Evolutionary conservation across 169 alveolate genomes (phyloP), one percentile per base, ranked within the genome.

Genomic region (Toxoplasma gondii): DNA sequence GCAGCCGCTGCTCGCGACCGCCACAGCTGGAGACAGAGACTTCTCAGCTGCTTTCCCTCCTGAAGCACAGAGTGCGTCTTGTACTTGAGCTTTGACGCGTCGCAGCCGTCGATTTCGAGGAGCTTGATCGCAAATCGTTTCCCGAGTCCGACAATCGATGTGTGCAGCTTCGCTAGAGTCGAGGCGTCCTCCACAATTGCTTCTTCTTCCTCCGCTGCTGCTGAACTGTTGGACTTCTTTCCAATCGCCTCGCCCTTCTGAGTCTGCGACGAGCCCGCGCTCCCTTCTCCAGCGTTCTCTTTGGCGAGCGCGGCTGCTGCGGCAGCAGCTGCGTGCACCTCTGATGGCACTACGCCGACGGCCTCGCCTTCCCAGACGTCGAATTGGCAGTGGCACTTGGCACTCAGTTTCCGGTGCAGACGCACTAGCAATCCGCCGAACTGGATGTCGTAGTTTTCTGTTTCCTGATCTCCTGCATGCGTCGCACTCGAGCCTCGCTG

Each of bases 41-140:
- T 93, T 58, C 93, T 58, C 41, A 96, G 95, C 93, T 95, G 97
- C 87, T 90, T 84, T 29, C 97, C 97, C 81, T 96, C 97, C 43
- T 95, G 94, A 81, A 94, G 88, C 22, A 96, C 94, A 67, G 96
- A 93, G 86, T 96, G 97, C 45, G 94, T 91, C 88, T 94, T 96
- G 74, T 96, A 96, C 83, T 96, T 96, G 64, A 95, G 78, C 82
- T 92, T 95, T 45, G 91, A 74, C 39, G 86, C 78, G 36, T 94
- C 96, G 44, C 96, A 93, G 70, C 93, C 67, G 19, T 94, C 93
- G 53, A 94, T 78, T 70, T 96, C 96, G 82, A 96, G 91, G 41
- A 95, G 92, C 92, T 96, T 96, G 43, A 96, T 88, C 9, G 97
- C 97, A 39, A 96, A 96, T 22, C 94, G 91, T 16, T 39, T 27